Conservation (phyloP, 1,139 yeast genomes). For the Suhomyces ambrosiae region DNA sequence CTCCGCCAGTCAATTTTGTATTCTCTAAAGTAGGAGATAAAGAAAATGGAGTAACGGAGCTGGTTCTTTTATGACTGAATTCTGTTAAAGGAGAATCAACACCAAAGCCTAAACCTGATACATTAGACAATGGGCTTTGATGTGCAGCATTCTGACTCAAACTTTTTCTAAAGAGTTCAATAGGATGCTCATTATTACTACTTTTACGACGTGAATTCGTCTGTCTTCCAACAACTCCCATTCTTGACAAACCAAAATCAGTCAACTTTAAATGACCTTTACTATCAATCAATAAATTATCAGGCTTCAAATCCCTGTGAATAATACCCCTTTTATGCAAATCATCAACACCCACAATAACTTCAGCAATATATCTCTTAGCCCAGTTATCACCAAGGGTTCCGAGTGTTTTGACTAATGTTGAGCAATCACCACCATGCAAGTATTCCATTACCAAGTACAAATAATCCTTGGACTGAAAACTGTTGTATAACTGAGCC, state of each 20-base stretch:
- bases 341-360: constrained; percentile 86
- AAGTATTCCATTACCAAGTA: constrained; percentile 95
- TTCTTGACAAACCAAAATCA: constrained; percentile 90
- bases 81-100: constrained; percentile 38
- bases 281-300: constrained; percentile 82
- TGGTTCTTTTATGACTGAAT: constrained; percentile 33
- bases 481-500: constrained; percentile 84
- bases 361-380: constrained; percentile 82
- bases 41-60: constrained; percentile 51
- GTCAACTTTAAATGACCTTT: constrained; percentile 89
- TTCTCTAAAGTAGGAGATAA: constrained; percentile 49
- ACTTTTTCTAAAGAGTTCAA: constrained; percentile 43
- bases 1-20: constrained; percentile 21
- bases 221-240: constrained; percentile 88
- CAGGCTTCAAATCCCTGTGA: constrained; percentile 95
- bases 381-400: constrained; percentile 88
- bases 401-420: constrained; percentile 78
- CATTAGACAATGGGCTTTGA: constrained; percentile 24
- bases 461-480: constrained; percentile 84
- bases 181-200: constrained; percentile 48
- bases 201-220: constrained; percentile 45
- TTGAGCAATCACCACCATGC: constrained; percentile 95
- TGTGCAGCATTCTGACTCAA: constrained; percentile 23
- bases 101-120: constrained; percentile 19
- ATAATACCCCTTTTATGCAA: constrained; percentile 86